Base-by-base conservation (phyloP, 768 basidiomycete species). In the Kockovaella imperatae region DNA sequence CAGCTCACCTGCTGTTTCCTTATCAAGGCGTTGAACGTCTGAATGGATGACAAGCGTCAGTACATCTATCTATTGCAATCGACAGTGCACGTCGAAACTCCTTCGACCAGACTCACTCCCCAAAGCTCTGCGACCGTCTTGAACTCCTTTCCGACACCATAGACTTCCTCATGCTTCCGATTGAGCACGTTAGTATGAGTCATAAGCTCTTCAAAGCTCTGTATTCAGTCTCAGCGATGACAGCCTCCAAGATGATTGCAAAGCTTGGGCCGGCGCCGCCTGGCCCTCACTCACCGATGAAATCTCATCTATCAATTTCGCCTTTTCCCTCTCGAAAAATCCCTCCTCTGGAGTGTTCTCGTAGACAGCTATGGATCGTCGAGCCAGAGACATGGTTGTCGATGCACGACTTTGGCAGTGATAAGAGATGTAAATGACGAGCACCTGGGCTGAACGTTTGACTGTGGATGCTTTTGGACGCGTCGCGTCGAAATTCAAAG, bases 61-160 rank as follows among this genome's bases (percentile, higher is more conserved):
- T 26, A 4, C 29, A 5, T 17, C 30, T 25, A 24, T 45, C 26
- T 40, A 18, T 30, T 30, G 13, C 20, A 8, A 3, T 15, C 10
- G 5, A 21, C 14, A 2, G 35, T 38, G 17, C 18, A 24, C 15
- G 32, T 10, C 30, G 30, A 23, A 42, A 2, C 14, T 21, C 15
- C 13, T 28, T 2, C 13, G 6, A n/a, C 23, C 25, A 29, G 17
- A 65, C 64, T 59, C 30, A 69, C 67, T n/a, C 81, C 77, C 87
- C 88, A 91, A 41, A 95, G 75, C 2, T 79, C 76, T 3, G 89
- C 86, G 34, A 91, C 87, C 2, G 84, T 89, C 42, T 84, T 80
- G 68, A 93, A 90, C 75, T 91, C 90, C 49, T 81, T 82, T 4
- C 90, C 89, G 80, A 93, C 91, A 8, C 86, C 86, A 21, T 84